These are phyloP conservation scores for Stereum hirsutum DNA, from an alignment of 1,284 basidiomycete species.

Conservation along the genomic window DNA sequence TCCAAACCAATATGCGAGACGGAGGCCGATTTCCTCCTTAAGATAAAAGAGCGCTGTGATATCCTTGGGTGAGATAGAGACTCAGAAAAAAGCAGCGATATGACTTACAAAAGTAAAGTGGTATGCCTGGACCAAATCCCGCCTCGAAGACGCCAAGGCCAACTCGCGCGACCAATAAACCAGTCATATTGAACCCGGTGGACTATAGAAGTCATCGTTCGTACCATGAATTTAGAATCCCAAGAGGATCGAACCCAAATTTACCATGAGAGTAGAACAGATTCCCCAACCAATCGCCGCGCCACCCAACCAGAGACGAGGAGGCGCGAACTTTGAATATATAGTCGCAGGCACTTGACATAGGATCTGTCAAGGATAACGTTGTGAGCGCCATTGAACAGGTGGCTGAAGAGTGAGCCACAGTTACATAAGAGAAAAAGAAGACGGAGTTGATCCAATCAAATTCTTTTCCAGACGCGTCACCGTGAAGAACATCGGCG, in stretches of 20 bases:
- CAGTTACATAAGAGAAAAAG: slow-evolving; percentile 66
- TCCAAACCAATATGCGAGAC: slow-evolving; percentile 73
- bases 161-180: slow-evolving; percentile 49
- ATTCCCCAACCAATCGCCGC: slow-evolving; percentile 65
- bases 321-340: slow-evolving; percentile 56
- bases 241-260: slow-evolving; percentile 5
- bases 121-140: slow-evolving; percentile 64
- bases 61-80: background rate
- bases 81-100: background rate
- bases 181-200: slow-evolving; percentile 44
- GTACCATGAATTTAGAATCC: background rate
- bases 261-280: slow-evolving; percentile 61
- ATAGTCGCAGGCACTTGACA: slow-evolving; percentile 64
- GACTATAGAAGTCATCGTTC: slow-evolving; percentile 30
- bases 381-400: background rate
- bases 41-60: slow-evolving; percentile 67
- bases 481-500: slow-evolving; percentile 53
- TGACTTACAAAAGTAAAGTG: slow-evolving; percentile 60
- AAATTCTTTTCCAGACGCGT: slow-evolving; percentile 54
- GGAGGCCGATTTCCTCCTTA: slow-evolving; percentile 58
- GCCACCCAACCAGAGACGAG: slow-evolving; percentile 55
- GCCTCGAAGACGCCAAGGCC: slow-evolving; percentile 66
- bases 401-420: background rate
- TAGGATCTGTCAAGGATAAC: slow-evolving; percentile 42
- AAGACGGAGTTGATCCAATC: slow-evolving; percentile 72